Evolutionary conservation across 2,329 filamentous ascomycete species (phyloP).

Genomic region (Raffaelea albimanens): DNA sequence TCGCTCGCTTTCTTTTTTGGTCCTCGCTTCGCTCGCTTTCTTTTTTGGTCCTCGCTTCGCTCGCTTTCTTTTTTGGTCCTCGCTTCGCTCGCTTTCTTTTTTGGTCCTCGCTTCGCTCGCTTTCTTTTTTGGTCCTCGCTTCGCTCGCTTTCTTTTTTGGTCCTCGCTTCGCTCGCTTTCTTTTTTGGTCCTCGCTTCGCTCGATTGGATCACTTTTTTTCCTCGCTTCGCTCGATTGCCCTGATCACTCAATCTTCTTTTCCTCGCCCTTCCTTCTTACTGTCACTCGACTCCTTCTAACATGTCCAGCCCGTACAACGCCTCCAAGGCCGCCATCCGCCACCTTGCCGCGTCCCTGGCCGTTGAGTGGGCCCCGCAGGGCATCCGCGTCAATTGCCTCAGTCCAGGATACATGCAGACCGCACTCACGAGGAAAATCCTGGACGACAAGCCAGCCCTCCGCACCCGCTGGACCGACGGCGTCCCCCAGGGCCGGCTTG

Average conservation of each 20-base stretch:
- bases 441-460: slow-evolving; percentile 85
- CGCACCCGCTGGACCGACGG: slow-evolving; percentile 84
- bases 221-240: slow-evolving; percentile 6
- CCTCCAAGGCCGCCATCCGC: slow-evolving; percentile 82
- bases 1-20: too few species aligned
- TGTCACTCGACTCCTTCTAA: neutral
- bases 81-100: too few species aligned
- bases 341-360: slow-evolving; percentile 81
- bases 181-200: too few species aligned
- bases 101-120: too few species aligned
- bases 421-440: slow-evolving; percentile 86
- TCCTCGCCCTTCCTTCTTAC: neutral
- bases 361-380: slow-evolving; percentile 83
- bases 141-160: too few species aligned
- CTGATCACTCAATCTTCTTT: neutral
- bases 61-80: too few species aligned
- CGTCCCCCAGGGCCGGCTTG: slow-evolving; percentile 92
- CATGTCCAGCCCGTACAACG: slow-evolving; percentile 65
- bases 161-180: too few species aligned
- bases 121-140: too few species aligned
- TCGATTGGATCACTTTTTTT: too few species aligned
- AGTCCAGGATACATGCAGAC: slow-evolving; percentile 96
- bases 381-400: slow-evolving; percentile 91
- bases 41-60: too few species aligned
- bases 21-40: too few species aligned